Evolutionary conservation across 1,284 basidiomycete genomes (phyloP), one percentile per base, ranked within the genome.

Genomic region (Leccinum fuscescens): DNA sequence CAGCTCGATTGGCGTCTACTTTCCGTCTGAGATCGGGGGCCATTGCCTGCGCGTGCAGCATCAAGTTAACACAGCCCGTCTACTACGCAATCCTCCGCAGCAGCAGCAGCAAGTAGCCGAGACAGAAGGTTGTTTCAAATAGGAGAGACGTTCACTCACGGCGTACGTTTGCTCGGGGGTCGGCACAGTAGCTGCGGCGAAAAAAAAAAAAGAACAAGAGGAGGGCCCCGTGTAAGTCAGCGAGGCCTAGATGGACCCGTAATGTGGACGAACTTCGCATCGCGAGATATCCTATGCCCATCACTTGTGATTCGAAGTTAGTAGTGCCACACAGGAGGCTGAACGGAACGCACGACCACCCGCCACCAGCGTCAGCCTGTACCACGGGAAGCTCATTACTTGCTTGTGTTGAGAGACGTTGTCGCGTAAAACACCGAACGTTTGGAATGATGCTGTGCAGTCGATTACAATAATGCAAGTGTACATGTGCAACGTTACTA

Each of bases 1-100:
- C 77, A 15, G 80, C 80, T 48, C 85, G 81, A 64, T 80, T 81
- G 3, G 82, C 82, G 66, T 90, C 89, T 5, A 90, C 88, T 67
- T 83, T 85, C 54, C 82, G 80, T 65, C 79, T 81, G 59, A 90
- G 70, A 73, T 90, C 88, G 57, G 89, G 88, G 11, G 88, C 78
- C 82, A 90, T 81, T 64, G 80, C 78, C 88, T 90, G 67, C 54
- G 49, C 51, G 51, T 50, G 24, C 51, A 17, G 59, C n/a, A 64
- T 17, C 42, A 44, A 20, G 12, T 58, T 4, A 44, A 39, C 35
- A 49, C 46, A 24, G 46, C 51, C 33, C 20, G 35, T 33, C 33
- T 9, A 24, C 31, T 8, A 24, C 27, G 22, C 33, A 59, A 56
- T 22, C 48, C 44, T 55, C 59, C 35, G 22, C 44, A 37, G 29